Percentiles rank a stretch among this genome's conserved stretches.
Evolutionary conservation across 2,329 filamentous ascomycete genomes (phyloP).

Genomic region (Diplodia seriata): DNA sequence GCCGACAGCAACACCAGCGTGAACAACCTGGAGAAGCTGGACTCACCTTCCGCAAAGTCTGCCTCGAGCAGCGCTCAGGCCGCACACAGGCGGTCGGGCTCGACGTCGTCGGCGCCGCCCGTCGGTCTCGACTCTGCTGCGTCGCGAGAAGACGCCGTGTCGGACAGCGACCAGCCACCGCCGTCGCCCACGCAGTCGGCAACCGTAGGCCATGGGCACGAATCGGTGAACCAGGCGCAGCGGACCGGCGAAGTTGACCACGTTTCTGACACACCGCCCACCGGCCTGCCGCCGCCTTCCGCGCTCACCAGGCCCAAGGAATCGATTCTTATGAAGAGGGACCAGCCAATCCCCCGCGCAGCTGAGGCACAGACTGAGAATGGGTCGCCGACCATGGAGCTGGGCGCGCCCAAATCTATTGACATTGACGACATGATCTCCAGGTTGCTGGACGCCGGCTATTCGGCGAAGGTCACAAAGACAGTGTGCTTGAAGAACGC

Average conservation of each 20-base stretch:
- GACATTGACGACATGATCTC: conserved; percentile 98
- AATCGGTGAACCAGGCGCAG: conserved; percentile 81
- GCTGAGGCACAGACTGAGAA: conserved; percentile 50
- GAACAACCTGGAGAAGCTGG: conserved; percentile 52
- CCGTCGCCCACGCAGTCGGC: conserved; percentile 87
- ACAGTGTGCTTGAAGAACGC: conserved; percentile 97
- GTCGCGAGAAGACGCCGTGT: conserved; percentile 45
- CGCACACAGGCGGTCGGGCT: conserved; percentile 45
- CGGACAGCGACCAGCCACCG: conserved; percentile 59
- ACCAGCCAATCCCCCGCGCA: conserved; percentile 70
- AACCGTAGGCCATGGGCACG: conserved; percentile 74
- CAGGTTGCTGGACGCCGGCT: conserved; percentile 89
- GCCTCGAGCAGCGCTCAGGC: conserved; percentile 68
- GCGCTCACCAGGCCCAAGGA: conserved; percentile 76
- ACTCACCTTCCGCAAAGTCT: conserved; percentile 55
- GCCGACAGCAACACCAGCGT: conserved; percentile 61
- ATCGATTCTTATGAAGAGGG: conserved; percentile 86
- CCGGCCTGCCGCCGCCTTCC: conserved; percentile 61
- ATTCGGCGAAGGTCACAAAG: conserved; percentile 96
- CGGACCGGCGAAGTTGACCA: conserved; percentile 90
- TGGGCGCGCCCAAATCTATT: conserved; percentile 88
- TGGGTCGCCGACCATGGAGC: conserved; percentile 69
- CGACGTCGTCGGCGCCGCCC: conserved; percentile 40
- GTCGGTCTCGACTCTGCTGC: conserved; percentile 48
- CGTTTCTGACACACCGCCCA: conserved; percentile 88